Conservation (phyloP, 768 basidiomycete species). For the Porpolomopsis calyptriformis region DNA sequence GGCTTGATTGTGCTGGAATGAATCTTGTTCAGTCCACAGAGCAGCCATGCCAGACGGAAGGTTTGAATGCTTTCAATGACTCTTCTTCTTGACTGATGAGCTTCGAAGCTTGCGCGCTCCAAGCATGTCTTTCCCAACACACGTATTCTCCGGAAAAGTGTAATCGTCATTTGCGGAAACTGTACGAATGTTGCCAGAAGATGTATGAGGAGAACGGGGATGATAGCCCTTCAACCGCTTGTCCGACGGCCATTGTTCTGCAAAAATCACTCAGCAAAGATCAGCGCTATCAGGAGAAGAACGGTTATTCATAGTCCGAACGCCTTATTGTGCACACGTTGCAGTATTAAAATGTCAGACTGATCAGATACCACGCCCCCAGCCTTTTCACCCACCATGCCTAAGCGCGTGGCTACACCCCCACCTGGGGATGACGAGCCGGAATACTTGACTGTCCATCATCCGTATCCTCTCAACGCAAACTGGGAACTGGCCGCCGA, state of each 20-base stretch:
- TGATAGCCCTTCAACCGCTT: constrained; percentile 45
- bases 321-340: background rate
- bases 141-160: constrained; percentile 59
- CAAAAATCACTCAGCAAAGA: constrained; percentile 51
- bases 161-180: constrained; percentile 34
- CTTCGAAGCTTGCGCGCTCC: constrained; percentile 48
- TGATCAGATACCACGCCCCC: too few species aligned
- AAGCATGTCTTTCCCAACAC: constrained; percentile 51
- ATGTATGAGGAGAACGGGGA: constrained; percentile 39
- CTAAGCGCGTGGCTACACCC: constrained; percentile 19
- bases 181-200: constrained; percentile 52
- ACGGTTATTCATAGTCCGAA: too few species aligned
- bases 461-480: constrained; percentile 40
- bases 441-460: constrained; percentile 35
- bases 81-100: background rate
- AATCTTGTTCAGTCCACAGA: background rate
- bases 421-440: constrained; percentile 31
- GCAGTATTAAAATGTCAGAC: too few species aligned
- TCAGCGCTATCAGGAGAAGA: constrained; percentile 13
- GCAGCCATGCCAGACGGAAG: background rate
- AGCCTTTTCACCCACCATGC: too few species aligned
- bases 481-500: constrained; percentile 34
- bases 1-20: background rate
- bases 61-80: background rate
- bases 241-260: constrained; percentile 44